A percentile compares a stretch with the other conserved stretches of the same genome.
These are phyloP conservation scores for Thalassiosira profunda DNA, from an alignment of 108 stramenopile genomes.

Conservation along the genomic window DNA sequence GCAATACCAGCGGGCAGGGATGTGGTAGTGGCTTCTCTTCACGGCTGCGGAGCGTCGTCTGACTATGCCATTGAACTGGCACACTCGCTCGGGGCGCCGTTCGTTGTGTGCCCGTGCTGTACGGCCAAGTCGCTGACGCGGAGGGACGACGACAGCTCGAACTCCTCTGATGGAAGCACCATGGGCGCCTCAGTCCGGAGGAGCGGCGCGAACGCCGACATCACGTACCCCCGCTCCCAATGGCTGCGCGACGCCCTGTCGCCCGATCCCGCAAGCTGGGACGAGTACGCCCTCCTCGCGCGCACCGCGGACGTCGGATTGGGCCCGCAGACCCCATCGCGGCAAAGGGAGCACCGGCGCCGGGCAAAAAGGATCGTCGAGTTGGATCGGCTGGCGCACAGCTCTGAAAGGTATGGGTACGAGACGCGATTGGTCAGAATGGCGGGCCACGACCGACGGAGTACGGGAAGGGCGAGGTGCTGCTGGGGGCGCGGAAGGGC, in stretches of 20 bases:
- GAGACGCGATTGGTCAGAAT: conserved; percentile 47
- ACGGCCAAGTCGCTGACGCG: conserved; percentile 45
- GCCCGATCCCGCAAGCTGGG: neutral
- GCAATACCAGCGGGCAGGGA: conserved; percentile 17
- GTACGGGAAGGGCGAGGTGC: conserved; percentile 56
- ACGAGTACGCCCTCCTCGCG: conserved; percentile 27
- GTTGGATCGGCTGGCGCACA: conserved; percentile 40
- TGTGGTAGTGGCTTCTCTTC: conserved; percentile 43
- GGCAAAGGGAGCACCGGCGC: conserved; percentile 48
- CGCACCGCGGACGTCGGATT: conserved; percentile 59
- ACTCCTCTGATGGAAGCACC: conserved; percentile 1
- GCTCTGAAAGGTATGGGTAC: conserved; percentile 38
- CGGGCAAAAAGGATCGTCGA: conserved; percentile 54
- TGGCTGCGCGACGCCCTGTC: conserved; percentile 36
- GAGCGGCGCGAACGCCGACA: conserved; percentile 47
- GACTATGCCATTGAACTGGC: conserved; percentile 50
- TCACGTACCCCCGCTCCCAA: conserved; percentile 43
- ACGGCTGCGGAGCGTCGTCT: conserved; percentile 46
- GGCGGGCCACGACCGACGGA: conserved; percentile 35
- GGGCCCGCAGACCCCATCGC: conserved; percentile 50
- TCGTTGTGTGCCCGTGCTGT: conserved; percentile 48
- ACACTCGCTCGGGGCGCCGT: conserved; percentile 28
- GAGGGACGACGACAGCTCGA: neutral
- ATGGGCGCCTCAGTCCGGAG: conserved; percentile 39
- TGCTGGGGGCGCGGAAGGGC: conserved; percentile 36